Conservation (phyloP, 768 basidiomycete genomes). For the Naematelia encephala region DNA sequence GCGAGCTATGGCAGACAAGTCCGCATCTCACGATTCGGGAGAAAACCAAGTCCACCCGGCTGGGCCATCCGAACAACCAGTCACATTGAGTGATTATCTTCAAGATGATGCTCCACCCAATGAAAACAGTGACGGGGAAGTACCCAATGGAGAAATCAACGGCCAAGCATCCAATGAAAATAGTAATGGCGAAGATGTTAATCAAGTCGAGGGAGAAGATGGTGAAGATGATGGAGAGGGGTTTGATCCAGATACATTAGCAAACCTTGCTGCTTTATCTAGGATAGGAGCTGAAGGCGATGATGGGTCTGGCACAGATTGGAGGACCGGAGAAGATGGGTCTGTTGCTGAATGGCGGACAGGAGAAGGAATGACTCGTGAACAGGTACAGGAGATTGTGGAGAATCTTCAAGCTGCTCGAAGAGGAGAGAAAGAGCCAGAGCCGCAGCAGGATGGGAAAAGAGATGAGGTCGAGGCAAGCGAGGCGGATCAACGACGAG, state of each 20-base stretch:
- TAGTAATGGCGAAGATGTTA: neutral
- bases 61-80: neutral
- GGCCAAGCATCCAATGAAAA: neutral
- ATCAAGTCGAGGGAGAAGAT: neutral
- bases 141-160: neutral
- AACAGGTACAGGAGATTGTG: neutral
- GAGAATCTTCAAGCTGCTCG: too few relatives aligned
- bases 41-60: conserved; percentile 21
- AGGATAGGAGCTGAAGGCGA: conserved; percentile 21
- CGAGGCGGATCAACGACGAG: neutral
- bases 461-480: too few relatives aligned
- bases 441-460: too few relatives aligned
- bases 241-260: conserved; percentile 38
- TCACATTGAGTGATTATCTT: neutral
- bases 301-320: neutral
- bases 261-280: conserved; percentile 40
- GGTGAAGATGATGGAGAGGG: conserved; percentile 22
- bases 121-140: neutral
- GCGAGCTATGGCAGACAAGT: conserved; percentile 21
- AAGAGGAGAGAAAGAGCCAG: too few relatives aligned
- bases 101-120: neutral
- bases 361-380: neutral
- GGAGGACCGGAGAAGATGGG: neutral
- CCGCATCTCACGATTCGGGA: conserved; percentile 17
- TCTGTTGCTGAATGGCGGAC: neutral